Conservation (phyloP, 495 filamentous ascomycete species). For the Rhizodiscina lignyota region DNA sequence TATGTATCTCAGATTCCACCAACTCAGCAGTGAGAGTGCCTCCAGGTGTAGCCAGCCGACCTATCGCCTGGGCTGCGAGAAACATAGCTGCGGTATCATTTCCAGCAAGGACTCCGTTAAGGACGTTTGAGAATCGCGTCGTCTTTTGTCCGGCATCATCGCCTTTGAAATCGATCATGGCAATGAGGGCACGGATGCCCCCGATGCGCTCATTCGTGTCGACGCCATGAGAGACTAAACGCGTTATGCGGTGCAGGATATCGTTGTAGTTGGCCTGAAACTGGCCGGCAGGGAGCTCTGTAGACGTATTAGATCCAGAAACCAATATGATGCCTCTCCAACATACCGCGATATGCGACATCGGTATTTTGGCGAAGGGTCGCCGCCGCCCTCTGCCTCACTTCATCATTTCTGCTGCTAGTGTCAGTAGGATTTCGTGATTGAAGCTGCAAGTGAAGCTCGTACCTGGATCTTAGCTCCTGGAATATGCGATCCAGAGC, state of each 20-base stretch:
- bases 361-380: constrained; percentile 13
- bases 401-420: constrained; percentile 16
- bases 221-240: constrained; percentile 57
- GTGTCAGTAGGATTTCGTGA: not conserved
- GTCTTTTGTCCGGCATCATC: constrained; percentile 91
- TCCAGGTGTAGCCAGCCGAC: constrained; percentile 76
- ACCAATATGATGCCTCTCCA: not conserved
- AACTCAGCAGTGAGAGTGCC: constrained; percentile 90
- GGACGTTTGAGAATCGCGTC: constrained; percentile 74
- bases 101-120: constrained; percentile 74
- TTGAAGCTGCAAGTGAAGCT: not conserved
- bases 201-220: constrained; percentile 80
- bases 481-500: constrained; percentile 15
- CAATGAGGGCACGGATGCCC: constrained; percentile 80
- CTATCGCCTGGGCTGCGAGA: constrained; percentile 70
- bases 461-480: constrained; percentile 21
- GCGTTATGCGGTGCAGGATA: constrained; percentile 58
- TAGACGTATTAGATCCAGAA: constrained; percentile 1
- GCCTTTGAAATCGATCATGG: constrained; percentile 86
- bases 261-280: constrained; percentile 66
- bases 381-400: constrained; percentile 12
- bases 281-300: constrained; percentile 62
- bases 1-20: constrained; percentile 91
- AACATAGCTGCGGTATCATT: constrained; percentile 80
- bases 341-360: constrained; percentile 16